These are phyloP conservation scores for Backusella psychrophila DNA, from an alignment of 192 early-diverging fungal genomes.

Conservation along the genomic window DNA sequence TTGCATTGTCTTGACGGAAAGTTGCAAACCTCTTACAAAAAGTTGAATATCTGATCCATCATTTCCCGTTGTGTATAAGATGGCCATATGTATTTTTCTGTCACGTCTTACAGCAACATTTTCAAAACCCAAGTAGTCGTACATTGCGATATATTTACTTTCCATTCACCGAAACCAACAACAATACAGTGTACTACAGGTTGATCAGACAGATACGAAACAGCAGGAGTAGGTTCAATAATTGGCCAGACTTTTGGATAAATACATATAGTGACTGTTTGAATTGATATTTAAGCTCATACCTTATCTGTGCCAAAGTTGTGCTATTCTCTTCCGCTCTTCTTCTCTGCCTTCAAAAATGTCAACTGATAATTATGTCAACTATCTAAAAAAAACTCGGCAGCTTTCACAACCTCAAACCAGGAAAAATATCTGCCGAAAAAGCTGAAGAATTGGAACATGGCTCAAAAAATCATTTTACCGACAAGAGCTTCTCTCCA, in stretches of 20 bases:
- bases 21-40: too few species aligned
- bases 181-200: neutral
- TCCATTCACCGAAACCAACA: neutral
- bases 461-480: conserved; percentile 75
- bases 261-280: neutral
- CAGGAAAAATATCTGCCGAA: conserved; percentile 75
- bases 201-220: neutral
- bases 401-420: conserved; percentile 49
- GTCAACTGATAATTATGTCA: conserved; percentile 51
- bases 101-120: neutral
- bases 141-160: neutral
- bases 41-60: too few species aligned
- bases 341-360: neutral
- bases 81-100: too few species aligned
- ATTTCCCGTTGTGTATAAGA: too few species aligned
- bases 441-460: conserved; percentile 82
- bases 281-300: neutral
- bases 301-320: neutral
- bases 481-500: conserved; percentile 68
- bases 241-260: neutral
- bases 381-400: conserved; percentile 36
- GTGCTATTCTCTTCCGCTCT: neutral
- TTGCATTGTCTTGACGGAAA: too few species aligned
- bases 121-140: neutral
- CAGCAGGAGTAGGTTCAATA: neutral